Evolutionary conservation across 768 basidiomycete species (phyloP).

Genomic region (Melanogaster broomeanus): DNA sequence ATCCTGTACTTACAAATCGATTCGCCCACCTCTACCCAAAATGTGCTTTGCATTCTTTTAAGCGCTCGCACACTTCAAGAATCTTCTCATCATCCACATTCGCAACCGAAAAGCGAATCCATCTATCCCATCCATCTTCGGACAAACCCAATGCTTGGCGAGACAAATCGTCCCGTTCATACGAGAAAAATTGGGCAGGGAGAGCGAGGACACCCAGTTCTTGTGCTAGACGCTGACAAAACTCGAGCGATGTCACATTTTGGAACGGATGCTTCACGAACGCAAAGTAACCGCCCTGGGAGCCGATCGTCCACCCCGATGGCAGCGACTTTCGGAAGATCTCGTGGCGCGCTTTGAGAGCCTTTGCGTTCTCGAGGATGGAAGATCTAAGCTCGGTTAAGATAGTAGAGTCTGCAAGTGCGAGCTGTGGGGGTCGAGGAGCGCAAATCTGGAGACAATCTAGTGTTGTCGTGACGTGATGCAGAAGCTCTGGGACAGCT

Average conservation of each 20-base stretch:
- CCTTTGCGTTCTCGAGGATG: constrained; percentile 50
- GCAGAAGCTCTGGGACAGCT: constrained; percentile 56
- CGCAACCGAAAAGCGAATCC: constrained; percentile 80
- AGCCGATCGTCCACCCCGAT: constrained; percentile 58
- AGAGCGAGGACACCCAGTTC: constrained; percentile 66
- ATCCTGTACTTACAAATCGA: no score
- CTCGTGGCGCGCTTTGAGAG: constrained; percentile 51
- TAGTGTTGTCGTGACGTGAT: constrained; percentile 54
- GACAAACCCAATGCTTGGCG: constrained; percentile 21
- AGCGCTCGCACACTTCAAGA: constrained; percentile 49
- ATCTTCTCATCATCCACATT: constrained; percentile 73
- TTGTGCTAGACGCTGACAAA: constrained; percentile 59
- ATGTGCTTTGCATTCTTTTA: constrained; percentile 38
- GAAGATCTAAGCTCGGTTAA: constrained; percentile 53
- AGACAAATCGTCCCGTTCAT: constrained; percentile 13
- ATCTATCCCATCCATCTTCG: constrained; percentile 49
- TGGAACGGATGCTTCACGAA: constrained; percentile 71
- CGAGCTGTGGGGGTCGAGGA: constrained; percentile 71
- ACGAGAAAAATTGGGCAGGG: constrained; percentile 64
- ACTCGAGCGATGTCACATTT: constrained; percentile 46
- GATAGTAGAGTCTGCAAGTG: constrained; percentile 52
- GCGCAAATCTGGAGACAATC: constrained; percentile 84
- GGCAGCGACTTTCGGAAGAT: constrained; percentile 57
- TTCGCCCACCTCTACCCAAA: no score
- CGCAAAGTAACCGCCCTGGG: constrained; percentile 76